Conservation (phyloP, 768 basidiomycete species). For the Phlebiopsis gigantea region DNA sequence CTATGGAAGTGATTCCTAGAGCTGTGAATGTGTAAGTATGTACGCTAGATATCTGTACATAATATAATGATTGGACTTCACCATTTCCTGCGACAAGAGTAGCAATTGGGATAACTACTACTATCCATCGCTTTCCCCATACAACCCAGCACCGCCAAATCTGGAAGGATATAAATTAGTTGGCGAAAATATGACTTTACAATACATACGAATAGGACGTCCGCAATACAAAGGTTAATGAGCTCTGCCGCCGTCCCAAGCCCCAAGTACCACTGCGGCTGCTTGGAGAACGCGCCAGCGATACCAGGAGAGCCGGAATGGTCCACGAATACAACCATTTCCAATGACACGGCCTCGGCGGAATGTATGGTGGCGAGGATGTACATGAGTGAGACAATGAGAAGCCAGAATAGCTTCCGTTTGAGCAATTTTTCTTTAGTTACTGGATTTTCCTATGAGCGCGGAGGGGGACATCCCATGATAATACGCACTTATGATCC, state of each 20-base stretch:
- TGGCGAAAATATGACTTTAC: no score
- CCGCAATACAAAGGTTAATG: background rate
- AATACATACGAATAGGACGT: background rate
- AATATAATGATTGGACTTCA: background rate
- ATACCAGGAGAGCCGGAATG: background rate
- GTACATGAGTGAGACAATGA: background rate
- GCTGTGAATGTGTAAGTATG: background rate
- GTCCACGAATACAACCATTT: background rate
- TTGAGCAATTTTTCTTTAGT: background rate
- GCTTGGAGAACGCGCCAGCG: background rate
- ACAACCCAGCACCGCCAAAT: conserved; percentile 4
- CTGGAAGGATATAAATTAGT: background rate
- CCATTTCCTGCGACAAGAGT: background rate
- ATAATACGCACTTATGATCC: background rate
- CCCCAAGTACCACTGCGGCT: background rate
- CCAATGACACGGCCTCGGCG: background rate
- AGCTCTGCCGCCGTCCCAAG: background rate
- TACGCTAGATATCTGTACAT: background rate
- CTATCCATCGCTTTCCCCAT: background rate
- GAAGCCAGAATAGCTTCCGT: background rate
- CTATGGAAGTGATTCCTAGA: background rate
- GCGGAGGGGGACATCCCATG: background rate
- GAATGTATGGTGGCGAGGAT: background rate
- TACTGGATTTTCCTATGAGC: no score
- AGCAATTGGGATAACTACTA: background rate